A percentile compares a stretch with the other conserved stretches of the same genome.
Evolutionary conservation across 2,329 filamentous ascomycete species (phyloP).

Genomic region (Venturia aucupariae): DNA sequence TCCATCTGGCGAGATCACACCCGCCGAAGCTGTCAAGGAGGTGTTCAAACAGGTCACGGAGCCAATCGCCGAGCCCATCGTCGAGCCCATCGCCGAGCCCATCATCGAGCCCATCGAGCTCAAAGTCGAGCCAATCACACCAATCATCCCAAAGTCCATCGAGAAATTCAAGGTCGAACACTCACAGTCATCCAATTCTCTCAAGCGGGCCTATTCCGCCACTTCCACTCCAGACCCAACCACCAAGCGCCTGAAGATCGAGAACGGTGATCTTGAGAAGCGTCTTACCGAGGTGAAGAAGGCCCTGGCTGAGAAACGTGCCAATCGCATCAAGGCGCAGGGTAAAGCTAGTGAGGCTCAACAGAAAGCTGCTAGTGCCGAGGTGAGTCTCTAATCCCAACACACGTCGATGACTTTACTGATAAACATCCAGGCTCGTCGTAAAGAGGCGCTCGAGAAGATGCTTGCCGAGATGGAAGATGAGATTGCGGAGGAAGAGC

Average conservation of each 20-base stretch:
- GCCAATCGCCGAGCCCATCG: background rate
- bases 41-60: background rate
- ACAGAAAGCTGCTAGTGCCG: background rate
- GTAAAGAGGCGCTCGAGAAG: slow-evolving; percentile 1
- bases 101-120: background rate
- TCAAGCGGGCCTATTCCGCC: background rate
- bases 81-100: background rate
- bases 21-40: background rate
- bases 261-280: background rate
- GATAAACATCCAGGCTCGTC: background rate
- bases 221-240: slow-evolving; percentile 7
- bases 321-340: background rate
- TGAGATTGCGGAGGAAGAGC: slow-evolving; percentile 1
- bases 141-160: background rate
- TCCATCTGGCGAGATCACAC: background rate
- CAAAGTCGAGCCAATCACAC: background rate
- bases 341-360: slow-evolving; percentile 2
- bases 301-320: background rate
- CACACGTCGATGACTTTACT: background rate
- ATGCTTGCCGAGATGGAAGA: slow-evolving; percentile 3
- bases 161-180: background rate
- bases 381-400: background rate
- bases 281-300: background rate
- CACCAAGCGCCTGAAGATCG: background rate
- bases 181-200: too few species aligned